Conservation (phyloP, 2,329 filamentous ascomycete species). For the Cladosporium sp. region DNA sequence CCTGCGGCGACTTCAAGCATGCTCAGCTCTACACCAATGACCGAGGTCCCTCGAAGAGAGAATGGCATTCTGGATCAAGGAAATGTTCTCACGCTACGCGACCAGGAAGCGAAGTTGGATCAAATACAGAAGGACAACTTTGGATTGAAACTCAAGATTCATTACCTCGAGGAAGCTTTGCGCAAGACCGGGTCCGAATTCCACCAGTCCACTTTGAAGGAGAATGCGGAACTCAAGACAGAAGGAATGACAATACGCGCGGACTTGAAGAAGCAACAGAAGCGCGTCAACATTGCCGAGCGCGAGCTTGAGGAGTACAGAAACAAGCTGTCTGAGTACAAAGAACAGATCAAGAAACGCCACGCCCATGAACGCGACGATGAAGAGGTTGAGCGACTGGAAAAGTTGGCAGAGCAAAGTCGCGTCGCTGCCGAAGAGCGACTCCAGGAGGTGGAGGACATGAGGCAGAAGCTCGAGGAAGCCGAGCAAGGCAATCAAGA, state of each 20-base stretch:
- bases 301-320: slow-evolving; percentile 81
- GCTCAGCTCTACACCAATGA: slow-evolving; percentile 73
- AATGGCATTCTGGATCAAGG: slow-evolving; percentile 72
- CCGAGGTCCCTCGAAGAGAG: slow-evolving; percentile 59
- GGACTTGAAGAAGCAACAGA: slow-evolving; percentile 82
- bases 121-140: slow-evolving; percentile 99
- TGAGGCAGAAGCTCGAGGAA: slow-evolving; percentile 39
- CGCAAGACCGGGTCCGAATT: slow-evolving; percentile 84
- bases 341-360: slow-evolving; percentile 74
- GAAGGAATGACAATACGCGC: slow-evolving; percentile 85
- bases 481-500: slow-evolving; percentile 32
- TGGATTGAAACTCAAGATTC: slow-evolving; percentile 91
- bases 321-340: slow-evolving; percentile 74
- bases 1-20: slow-evolving; percentile 74
- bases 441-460: slow-evolving; percentile 39
- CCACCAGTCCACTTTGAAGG: slow-evolving; percentile 81
- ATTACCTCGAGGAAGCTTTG: slow-evolving; percentile 89
- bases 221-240: slow-evolving; percentile 95
- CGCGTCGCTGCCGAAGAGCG: slow-evolving; percentile 36
- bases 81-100: slow-evolving; percentile 84
- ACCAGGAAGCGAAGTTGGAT: slow-evolving; percentile 91
- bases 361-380: slow-evolving; percentile 68
- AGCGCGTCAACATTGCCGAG: slow-evolving; percentile 76
- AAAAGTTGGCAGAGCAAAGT: slow-evolving; percentile 41
- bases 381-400: slow-evolving; percentile 52